These are phyloP conservation scores for Funneliformis mosseae DNA, from an alignment of 192 early-diverging fungal genomes.

Conservation along the genomic window DNA sequence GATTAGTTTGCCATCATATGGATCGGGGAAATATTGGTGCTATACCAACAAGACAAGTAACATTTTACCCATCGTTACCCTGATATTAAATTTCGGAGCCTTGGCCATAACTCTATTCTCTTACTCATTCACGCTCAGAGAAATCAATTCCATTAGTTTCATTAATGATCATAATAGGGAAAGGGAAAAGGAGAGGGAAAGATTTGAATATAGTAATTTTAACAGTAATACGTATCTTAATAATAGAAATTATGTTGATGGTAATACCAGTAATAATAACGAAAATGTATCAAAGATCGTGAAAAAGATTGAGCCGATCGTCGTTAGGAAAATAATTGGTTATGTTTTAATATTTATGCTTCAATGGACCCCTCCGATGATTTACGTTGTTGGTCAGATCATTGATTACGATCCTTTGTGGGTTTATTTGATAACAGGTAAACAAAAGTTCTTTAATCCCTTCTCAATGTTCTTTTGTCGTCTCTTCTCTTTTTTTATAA, in stretches of 20 bases:
- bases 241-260: neutral
- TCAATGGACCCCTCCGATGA: slow-evolving; percentile 22
- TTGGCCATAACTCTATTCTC: neutral
- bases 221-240: neutral
- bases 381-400: slow-evolving; percentile 24
- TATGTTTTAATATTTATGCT: slow-evolving; percentile 25
- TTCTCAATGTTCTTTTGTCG: neutral
- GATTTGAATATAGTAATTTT: neutral
- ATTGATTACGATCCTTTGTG: slow-evolving; percentile 18
- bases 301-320: slow-evolving; percentile 8
- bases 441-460: neutral
- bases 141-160: slow-evolving; percentile 16
- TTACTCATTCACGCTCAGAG: neutral
- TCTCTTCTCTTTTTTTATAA: neutral
- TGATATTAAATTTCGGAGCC: neutral
- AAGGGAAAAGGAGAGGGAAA: neutral
- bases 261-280: neutral
- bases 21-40: slow-evolving; percentile 28
- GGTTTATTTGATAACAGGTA: slow-evolving; percentile 24
- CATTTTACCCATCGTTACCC: neutral
- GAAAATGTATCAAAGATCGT: neutral
- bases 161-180: neutral
- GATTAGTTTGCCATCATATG: slow-evolving; percentile 14
- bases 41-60: neutral
- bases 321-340: slow-evolving; percentile 11